Conservation (phyloP, 805 yeast genomes). For the Jamesozyma jinghongensis region DNA sequence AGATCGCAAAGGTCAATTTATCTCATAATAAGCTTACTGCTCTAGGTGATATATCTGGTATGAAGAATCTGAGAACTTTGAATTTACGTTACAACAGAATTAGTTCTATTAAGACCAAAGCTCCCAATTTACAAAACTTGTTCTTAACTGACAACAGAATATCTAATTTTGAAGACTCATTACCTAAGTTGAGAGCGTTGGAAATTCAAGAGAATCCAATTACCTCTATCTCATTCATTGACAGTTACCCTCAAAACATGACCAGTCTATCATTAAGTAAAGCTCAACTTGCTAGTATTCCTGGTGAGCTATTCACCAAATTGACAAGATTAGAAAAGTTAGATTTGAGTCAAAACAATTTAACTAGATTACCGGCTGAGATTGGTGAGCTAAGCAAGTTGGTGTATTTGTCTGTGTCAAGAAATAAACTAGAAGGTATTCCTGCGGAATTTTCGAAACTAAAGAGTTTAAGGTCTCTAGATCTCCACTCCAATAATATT, state of each 20-base stretch:
- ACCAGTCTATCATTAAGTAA: slow-evolving; percentile 68
- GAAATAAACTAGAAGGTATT: slow-evolving; percentile 62
- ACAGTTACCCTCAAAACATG: slow-evolving; percentile 45
- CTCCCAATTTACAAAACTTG: slow-evolving; percentile 59
- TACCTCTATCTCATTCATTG: slow-evolving; percentile 38
- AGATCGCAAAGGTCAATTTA: slow-evolving; percentile 59
- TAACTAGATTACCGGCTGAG: slow-evolving; percentile 65
- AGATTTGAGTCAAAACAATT: slow-evolving; percentile 70
- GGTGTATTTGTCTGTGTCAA: slow-evolving; percentile 57
- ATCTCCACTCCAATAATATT: slow-evolving; percentile 77
- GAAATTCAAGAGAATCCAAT: slow-evolving; percentile 79
- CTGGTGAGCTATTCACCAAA: slow-evolving; percentile 50
- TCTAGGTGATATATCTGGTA: slow-evolving; percentile 38
- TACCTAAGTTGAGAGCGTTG: slow-evolving; percentile 55
- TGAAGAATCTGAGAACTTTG: slow-evolving; percentile 53
- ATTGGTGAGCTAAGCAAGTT: slow-evolving; percentile 52
- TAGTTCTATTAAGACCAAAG: slow-evolving; percentile 32
- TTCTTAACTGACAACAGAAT: slow-evolving; percentile 69
- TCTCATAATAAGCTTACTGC: slow-evolving; percentile 56
- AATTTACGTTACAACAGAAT: slow-evolving; percentile 68
- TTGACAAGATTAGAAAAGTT: slow-evolving; percentile 63
- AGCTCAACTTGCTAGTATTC: slow-evolving; percentile 72
- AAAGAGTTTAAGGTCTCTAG: slow-evolving; percentile 52
- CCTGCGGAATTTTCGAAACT: slow-evolving; percentile 61
- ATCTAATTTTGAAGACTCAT: slow-evolving; percentile 55